Evolutionary conservation across 2,329 filamentous ascomycete genomes (phyloP).

Genomic region (Tolypocladium guangdongense): DNA sequence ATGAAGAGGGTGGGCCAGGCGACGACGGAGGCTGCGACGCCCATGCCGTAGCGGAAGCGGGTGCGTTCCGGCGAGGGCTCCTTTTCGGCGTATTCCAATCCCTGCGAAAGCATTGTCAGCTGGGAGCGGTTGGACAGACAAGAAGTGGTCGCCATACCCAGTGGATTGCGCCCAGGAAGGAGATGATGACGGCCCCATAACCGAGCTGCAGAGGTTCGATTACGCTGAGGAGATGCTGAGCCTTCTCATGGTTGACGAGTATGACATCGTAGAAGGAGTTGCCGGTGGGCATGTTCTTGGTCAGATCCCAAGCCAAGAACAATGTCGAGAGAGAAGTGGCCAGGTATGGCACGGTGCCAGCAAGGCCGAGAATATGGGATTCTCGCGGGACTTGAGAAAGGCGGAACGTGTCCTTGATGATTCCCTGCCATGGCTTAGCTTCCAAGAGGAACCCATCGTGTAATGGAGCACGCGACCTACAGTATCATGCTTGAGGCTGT

Average conservation of each 20-base stretch:
- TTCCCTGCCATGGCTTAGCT: slow-evolving; percentile 32
- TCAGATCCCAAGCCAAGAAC: slow-evolving; percentile 74
- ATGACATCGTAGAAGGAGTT: slow-evolving; percentile 39
- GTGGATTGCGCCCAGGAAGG: slow-evolving; percentile 87
- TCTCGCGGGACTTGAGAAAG: slow-evolving; percentile 55
- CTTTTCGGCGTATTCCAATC: slow-evolving; percentile 71
- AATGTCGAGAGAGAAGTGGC: slow-evolving; percentile 75
- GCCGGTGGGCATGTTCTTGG: slow-evolving; percentile 51
- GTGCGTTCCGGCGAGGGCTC: slow-evolving; percentile 49
- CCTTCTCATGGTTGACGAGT: slow-evolving; percentile 58
- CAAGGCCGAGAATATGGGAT: slow-evolving; percentile 57
- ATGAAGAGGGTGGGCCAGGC: slow-evolving; percentile 87
- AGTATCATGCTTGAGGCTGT: slow-evolving; percentile 36
- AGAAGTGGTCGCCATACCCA: slow-evolving; percentile 41
- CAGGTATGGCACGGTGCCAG: slow-evolving; percentile 76
- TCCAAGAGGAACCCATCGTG: background rate
- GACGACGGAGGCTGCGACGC: slow-evolving; percentile 65
- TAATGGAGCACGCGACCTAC: slow-evolving; percentile 31
- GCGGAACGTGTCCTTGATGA: slow-evolving; percentile 59
- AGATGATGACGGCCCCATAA: slow-evolving; percentile 86
- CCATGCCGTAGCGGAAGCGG: slow-evolving; percentile 73
- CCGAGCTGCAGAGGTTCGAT: slow-evolving; percentile 84
- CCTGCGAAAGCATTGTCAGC: slow-evolving; percentile 23
- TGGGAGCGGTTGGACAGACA: no score
- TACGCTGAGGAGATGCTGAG: slow-evolving; percentile 58